Conservation (phyloP, 139 green algal genomes). For the Dunaliella primolecta region DNA sequence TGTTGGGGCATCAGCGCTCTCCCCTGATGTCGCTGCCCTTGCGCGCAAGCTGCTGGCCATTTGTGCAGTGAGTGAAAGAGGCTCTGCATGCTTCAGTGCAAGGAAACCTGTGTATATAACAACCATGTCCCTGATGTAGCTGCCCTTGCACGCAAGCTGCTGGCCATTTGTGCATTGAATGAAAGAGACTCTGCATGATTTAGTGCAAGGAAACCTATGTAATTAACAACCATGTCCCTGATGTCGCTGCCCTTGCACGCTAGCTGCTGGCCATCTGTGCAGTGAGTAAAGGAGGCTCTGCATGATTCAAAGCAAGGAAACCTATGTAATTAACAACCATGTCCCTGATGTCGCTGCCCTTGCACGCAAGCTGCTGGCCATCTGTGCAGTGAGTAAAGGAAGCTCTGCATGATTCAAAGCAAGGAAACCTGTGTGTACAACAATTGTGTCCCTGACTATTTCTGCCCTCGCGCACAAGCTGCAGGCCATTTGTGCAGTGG, state of each 20-base stretch:
- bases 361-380: constrained; percentile 30
- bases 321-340: too few relatives aligned
- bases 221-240: constrained; percentile 37
- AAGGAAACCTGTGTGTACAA: neutral
- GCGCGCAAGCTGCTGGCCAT: constrained; percentile 35
- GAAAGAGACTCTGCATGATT: constrained; percentile 44
- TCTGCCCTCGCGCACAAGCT: constrained; percentile 44
- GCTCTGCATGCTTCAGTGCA: neutral
- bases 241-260: constrained; percentile 30
- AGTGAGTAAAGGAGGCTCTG: neutral
- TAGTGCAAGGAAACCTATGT: too few relatives aligned
- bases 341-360: constrained; percentile 30
- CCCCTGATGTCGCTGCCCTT: constrained; percentile 47
- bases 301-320: neutral
- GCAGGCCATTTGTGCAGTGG: constrained; percentile 32
- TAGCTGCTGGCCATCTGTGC: neutral
- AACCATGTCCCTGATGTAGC: too few relatives aligned
- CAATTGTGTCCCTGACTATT: neutral
- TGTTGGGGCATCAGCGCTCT: constrained; percentile 46
- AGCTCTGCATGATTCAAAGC: too few relatives aligned
- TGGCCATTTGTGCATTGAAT: neutral
- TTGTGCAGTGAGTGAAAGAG: constrained; percentile 29
- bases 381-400: constrained; percentile 40
- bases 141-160: neutral
- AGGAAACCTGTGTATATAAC: neutral